Base-by-base conservation (phyloP, 352 stramenopile genomes). In the Phytopythium mirpurense region DNA sequence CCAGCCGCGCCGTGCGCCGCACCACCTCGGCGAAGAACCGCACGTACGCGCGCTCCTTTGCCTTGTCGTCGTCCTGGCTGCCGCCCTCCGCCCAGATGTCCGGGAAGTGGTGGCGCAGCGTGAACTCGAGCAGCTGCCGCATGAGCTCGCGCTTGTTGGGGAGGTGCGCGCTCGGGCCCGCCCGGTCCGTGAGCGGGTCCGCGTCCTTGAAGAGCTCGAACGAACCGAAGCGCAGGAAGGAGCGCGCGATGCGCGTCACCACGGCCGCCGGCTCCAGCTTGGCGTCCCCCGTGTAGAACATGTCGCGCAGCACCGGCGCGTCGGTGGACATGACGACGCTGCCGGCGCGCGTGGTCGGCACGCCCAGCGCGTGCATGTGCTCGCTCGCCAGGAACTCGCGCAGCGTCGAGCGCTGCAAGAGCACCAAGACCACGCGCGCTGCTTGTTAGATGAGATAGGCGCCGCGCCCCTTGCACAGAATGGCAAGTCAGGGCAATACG, bases 351-450 rank as follows among this genome's bases (percentile, higher is more conserved):
- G 96, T 99, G 0, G 96, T 99, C 0, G 86, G 84, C 6, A 99
- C 83, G 1, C 88, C 84, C 0, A 99, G 74, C 24, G 83, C 80
- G 60, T 98, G 84, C 94, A 99, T 98, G 38, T 97, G 86, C 70
- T 99, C 96, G 55, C 80, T 97, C 11, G 90, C 95, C 5, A 99
- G 67, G 60, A 99, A 99, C 80, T 99, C 97, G 42, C 97, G 80
- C 56, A 99, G 83, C 29, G 89, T 98, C 3, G 92, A 98, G 40
- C 96, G 73, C 34, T 98, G 63, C 29, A 32, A 5, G 29, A 32
- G 29, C 29, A 9, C 29, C 29, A 32, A 5, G 29, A 9, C 29
- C n/a, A n/a, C n/a, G n/a, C n/a, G n/a, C n/a, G n/a, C n/a, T n/a
- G n/a, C n/a, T n/a, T n/a, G n/a, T n/a, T n/a, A n/a, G n/a, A n/a